phyloP scores from a whole-genome alignment of 495 filamentous ascomycete species.

The Gamarada debralockiae region DNA sequence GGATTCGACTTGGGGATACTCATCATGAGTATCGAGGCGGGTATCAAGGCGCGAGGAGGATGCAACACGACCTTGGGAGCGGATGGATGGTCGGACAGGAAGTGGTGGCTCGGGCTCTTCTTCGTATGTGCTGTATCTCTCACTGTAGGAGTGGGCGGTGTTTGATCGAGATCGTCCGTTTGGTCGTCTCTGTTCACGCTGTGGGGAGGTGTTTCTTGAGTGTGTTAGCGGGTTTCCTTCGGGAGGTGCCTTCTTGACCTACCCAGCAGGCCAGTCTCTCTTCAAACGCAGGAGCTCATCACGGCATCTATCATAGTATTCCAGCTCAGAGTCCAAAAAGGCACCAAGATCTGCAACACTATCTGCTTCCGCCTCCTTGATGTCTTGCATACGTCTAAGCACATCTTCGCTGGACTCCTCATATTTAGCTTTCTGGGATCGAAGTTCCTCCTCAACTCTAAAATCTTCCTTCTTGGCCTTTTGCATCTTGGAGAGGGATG shows the following conservation, averaged over 20 bases:
- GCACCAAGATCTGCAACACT: slow-evolving; percentile 73
- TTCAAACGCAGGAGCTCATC: slow-evolving; percentile 57
- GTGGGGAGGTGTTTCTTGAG: slow-evolving; percentile 15
- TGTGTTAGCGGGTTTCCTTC: slow-evolving; percentile 9
- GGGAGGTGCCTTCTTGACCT: background rate
- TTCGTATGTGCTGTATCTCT: slow-evolving; percentile 36
- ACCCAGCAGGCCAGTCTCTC: slow-evolving; percentile 40
- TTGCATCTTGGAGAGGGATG: slow-evolving; percentile 86
- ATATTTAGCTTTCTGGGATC: slow-evolving; percentile 90
- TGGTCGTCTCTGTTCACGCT: slow-evolving; percentile 24
- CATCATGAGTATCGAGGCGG: slow-evolving; percentile 5
- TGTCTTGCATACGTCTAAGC: slow-evolving; percentile 89
- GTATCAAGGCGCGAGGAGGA: slow-evolving; percentile 15
- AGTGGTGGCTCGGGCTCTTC: slow-evolving; percentile 29
- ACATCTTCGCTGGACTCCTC: slow-evolving; percentile 96
- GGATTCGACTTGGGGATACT: slow-evolving; percentile 20
- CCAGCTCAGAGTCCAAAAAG: slow-evolving; percentile 87
- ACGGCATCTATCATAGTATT: slow-evolving; percentile 85
- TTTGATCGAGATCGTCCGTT: slow-evolving; percentile 40
- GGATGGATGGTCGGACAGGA: slow-evolving; percentile 57
- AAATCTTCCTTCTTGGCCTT: slow-evolving; percentile 94
- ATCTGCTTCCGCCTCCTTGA: slow-evolving; percentile 86
- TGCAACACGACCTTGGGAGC: slow-evolving; percentile 35
- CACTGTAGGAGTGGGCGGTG: slow-evolving; percentile 40
- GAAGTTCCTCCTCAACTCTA: slow-evolving; percentile 87